Evolutionary conservation across 1,284 basidiomycete species (phyloP), one percentile per base, ranked within the genome.

Genomic region (Cystobasidium slooffiae): DNA sequence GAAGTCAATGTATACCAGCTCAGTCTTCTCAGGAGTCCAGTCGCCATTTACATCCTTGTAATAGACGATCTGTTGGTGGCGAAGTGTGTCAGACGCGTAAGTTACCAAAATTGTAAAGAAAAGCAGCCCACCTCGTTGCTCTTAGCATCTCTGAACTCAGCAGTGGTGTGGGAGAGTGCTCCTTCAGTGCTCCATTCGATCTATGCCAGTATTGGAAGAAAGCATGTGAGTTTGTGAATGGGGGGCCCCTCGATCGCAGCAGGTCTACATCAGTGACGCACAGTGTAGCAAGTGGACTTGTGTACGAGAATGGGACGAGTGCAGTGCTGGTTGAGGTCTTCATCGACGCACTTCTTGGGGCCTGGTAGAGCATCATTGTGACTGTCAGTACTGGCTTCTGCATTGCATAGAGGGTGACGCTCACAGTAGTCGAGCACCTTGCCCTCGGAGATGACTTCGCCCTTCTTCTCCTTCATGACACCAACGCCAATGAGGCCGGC

Each of bases 1-100:
- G 76, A 83, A 83, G 78, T 83, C 81, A 75, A 83, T 76, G 79
- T 82, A 83, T 52, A 70, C 81, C 58, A 83, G 80, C 78, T 81
- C 72, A 0, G 56, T 41, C 79, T 82, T 81, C 65, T 83, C 80
- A 18, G 82, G 76, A 18, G 80, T 82, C 81, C 81, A 83, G 56
- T 83, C 77, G 20, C 82, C 82, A 76, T 83, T 78, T 18, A 80
- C 81, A 76, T 83, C 82, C 62, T 80, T 77, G 78, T 82, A 83
- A 75, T 77, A 82, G 55, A 64, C 51, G 66, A 66, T 63, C 61
- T 62, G 16, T 18, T 18, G 46, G 20, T 6, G 41, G 44, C 24
- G 55, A 24, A 43, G 24, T 18, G 20, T 46, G 70, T 3, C 16
- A 55, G 16, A 18, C 31, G 31, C 31, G 31, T 31, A 31, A 12